Percentiles rank a stretch among this genome's conserved stretches.
phyloP scores from a whole-genome alignment of 179 eudicot species.

The Pouteria campechiana region DNA sequence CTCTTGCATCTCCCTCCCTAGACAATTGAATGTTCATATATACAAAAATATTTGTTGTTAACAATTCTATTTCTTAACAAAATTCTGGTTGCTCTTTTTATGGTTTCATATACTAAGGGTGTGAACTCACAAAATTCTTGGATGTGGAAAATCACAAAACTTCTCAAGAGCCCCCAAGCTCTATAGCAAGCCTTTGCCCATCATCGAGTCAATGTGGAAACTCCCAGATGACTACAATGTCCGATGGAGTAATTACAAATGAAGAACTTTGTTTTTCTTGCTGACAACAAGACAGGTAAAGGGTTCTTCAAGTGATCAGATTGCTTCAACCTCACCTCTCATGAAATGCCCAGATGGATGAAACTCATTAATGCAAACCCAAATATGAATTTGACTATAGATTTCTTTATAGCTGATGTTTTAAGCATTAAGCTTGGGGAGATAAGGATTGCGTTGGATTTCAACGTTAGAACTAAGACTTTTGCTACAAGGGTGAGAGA shows the following conservation, averaged over 20 bases:
- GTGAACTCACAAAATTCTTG: too few relatives aligned
- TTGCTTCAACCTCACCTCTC: constrained; percentile 36
- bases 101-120: too few relatives aligned
- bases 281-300: constrained; percentile 9
- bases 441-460: constrained; percentile 47
- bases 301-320: constrained; percentile 43
- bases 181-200: constrained; percentile 23
- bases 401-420: constrained; percentile 24
- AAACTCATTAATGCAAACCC: constrained; percentile 11
- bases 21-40: too few relatives aligned
- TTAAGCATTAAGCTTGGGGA: constrained; percentile 19
- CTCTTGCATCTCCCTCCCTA: too few relatives aligned
- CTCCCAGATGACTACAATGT: constrained; percentile 35
- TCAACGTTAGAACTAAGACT: constrained; percentile 34
- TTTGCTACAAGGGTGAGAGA: constrained; percentile 54
- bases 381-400: constrained; percentile 14
- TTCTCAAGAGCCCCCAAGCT: constrained; percentile 19
- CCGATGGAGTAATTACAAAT: constrained; percentile 35
- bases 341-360: constrained; percentile 40
- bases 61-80: too few relatives aligned
- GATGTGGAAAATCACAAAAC: too few relatives aligned
- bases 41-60: too few relatives aligned
- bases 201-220: constrained; percentile 35
- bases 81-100: too few relatives aligned
- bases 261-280: constrained; percentile 44